Evolutionary conservation across 2,329 filamentous ascomycete species (phyloP), one percentile per base, ranked within the genome.

Genomic region (Xylogone sp.): DNA sequence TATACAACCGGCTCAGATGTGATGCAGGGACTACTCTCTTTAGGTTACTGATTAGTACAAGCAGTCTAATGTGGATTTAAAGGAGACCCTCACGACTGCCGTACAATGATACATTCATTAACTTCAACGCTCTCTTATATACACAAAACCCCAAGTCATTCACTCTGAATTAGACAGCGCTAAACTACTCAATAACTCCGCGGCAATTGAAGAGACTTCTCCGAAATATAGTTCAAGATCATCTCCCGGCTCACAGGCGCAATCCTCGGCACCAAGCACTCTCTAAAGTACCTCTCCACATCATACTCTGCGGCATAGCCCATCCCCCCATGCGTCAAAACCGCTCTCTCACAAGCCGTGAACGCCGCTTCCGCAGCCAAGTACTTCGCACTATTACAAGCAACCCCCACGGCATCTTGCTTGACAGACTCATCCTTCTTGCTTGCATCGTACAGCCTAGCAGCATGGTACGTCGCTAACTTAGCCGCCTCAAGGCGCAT

Each of bases 201-300:
- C 6, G 24, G 24, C 10, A 27, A 27, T 27, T 27, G 24, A n/a
- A 90, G 67, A 0, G 81, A 85, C 69, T 81, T 87, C 65, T 89
- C 86, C 2, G 78, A 76, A 12, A 90, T 78, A 64, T 83, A 89
- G 58, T 89, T 90, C 72, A 88, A 71, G 48, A 90, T 87, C 87
- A 90, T 90, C 70, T 90, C 87, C 56, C 83, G 67, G 51, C 79
- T 84, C 0, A 87, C 76, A 0, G 83, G 83, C 9, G 83, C 82
- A 48, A 87, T 82, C 9, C 84, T 68, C 2, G 83, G 83, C 39
- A 87, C 79, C 52, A 86, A 72, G 49, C 80, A 81, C 63, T 86
- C 84, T n/a, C 83, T 69, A 52, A 86, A 72, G 68, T 81, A 86
- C 43, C 83, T 71, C 65, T 87, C 83, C 10, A 86, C 82, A 63